Conservation (phyloP, 208 protist genomes). For the Acanthamoeba royreba region DNA sequence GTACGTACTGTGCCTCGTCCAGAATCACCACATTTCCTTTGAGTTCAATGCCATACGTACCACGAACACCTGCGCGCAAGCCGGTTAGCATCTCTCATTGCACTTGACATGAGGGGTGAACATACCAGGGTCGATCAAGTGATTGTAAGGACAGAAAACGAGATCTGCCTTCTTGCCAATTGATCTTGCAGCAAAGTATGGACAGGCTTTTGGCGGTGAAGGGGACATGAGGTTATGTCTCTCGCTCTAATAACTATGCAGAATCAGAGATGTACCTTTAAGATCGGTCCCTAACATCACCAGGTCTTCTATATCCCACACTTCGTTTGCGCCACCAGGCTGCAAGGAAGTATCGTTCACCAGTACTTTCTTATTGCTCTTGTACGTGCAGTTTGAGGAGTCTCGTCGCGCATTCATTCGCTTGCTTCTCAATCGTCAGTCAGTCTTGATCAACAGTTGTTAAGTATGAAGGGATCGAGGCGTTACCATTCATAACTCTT, state of each 20-base stretch:
- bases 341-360: neutral
- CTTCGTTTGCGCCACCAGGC: neutral
- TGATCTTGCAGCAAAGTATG: constrained; percentile 7
- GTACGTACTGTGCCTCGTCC: constrained; percentile 37
- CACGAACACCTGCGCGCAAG: neutral
- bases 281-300: constrained; percentile 6
- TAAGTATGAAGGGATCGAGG: too few relatives aligned
- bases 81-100: neutral
- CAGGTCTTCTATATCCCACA: constrained; percentile 49
- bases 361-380: neutral
- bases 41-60: constrained; percentile 1
- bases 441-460: too few relatives aligned
- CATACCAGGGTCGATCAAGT: constrained; percentile 10
- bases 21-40: constrained; percentile 40
- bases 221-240: too few relatives aligned
- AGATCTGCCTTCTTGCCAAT: constrained; percentile 37
- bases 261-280: constrained; percentile 2
- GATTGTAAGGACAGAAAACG: constrained; percentile 48
- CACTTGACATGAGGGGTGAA: too few relatives aligned
- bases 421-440: too few relatives aligned
- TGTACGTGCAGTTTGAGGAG: neutral
- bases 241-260: too few relatives aligned
- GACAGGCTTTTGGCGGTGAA: neutral
- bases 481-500: constrained; percentile 52
- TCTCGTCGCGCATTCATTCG: neutral